A percentile compares a stretch with the other conserved stretches of the same genome.
Evolutionary conservation across 495 filamentous ascomycete genomes (phyloP).

Genomic region (Pseudomonodictys pantanalensis): DNA sequence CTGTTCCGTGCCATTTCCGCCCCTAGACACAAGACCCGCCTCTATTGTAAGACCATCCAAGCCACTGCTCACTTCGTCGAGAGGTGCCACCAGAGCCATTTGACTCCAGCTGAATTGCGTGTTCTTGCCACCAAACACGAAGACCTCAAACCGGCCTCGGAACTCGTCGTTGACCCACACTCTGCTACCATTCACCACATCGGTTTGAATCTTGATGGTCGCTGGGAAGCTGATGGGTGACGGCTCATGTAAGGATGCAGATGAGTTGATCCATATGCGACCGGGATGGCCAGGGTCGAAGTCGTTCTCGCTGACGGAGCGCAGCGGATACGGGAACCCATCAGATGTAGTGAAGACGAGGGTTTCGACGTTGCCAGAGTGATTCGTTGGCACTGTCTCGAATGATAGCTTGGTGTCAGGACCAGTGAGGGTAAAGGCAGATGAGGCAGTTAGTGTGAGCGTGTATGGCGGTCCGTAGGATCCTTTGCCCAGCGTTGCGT

Average conservation of each 20-base stretch:
- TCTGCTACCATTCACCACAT: constrained; percentile 45
- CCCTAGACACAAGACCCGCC: constrained; percentile 10
- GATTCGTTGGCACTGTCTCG: constrained; percentile 27
- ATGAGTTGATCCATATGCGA: constrained; percentile 43
- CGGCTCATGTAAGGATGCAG: constrained; percentile 39
- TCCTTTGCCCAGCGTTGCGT: constrained; percentile 39
- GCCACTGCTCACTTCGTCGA: constrained; percentile 41
- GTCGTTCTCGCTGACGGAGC: constrained; percentile 40
- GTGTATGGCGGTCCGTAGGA: constrained; percentile 57
- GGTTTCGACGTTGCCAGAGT: constrained; percentile 12
- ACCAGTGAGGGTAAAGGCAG: constrained; percentile 46
- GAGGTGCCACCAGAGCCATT: constrained; percentile 57
- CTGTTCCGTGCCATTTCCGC: background rate
- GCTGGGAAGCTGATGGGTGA: constrained; percentile 26
- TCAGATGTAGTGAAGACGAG: constrained; percentile 47
- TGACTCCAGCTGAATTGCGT: constrained; percentile 53
- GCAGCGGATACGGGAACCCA: constrained; percentile 53
- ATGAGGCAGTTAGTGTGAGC: constrained; percentile 40
- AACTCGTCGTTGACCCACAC: constrained; percentile 50
- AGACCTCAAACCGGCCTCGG: constrained; percentile 53
- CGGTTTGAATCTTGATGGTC: constrained; percentile 42
- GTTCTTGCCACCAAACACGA: constrained; percentile 54
- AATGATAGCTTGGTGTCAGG: constrained; percentile 43
- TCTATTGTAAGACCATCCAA: constrained; percentile 26
- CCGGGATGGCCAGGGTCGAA: constrained; percentile 42